A percentile compares a stretch with the other conserved stretches of the same genome.
phyloP scores from a whole-genome alignment of 805 yeast species.

The Brettanomyces naardenensis region DNA sequence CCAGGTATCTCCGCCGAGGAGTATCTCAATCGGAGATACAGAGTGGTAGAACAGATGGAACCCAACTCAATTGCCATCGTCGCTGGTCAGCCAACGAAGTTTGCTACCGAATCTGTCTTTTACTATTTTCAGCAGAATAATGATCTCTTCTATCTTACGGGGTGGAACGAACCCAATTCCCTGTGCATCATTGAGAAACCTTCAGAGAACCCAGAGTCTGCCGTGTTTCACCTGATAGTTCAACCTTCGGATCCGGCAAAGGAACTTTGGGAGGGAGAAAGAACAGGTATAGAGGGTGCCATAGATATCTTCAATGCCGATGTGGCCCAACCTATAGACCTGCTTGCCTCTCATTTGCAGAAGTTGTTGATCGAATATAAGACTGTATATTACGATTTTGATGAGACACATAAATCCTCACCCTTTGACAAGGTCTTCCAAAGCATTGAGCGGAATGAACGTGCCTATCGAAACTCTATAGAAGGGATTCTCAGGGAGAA shows the following conservation, averaged over 20 bases:
- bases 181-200: slow-evolving; percentile 60
- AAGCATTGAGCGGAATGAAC: slow-evolving; percentile 8
- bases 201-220: slow-evolving; percentile 40
- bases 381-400: slow-evolving; percentile 47
- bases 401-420: slow-evolving; percentile 5
- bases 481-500: slow-evolving; percentile 7
- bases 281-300: slow-evolving; percentile 83
- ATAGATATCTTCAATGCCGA: slow-evolving; percentile 84
- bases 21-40: slow-evolving; percentile 62
- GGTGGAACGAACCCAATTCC: slow-evolving; percentile 88
- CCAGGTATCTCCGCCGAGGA: slow-evolving; percentile 84
- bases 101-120: slow-evolving; percentile 85
- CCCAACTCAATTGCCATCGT: slow-evolving; percentile 62
- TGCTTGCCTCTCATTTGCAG: slow-evolving; percentile 34
- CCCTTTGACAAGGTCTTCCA: slow-evolving; percentile 14
- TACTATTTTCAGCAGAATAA: slow-evolving; percentile 90
- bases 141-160: slow-evolving; percentile 78
- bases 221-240: slow-evolving; percentile 69
- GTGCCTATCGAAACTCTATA: slow-evolving; percentile 14
- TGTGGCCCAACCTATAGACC: slow-evolving; percentile 45
- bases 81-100: slow-evolving; percentile 65
- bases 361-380: slow-evolving; percentile 41
- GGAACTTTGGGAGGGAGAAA: slow-evolving; percentile 94
- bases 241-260: slow-evolving; percentile 70
- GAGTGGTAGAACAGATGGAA: slow-evolving; percentile 51